These are phyloP conservation scores for Magnaporthiopsis rhizophila DNA, from an alignment of 2,329 filamentous ascomycete genomes.

Conservation along the genomic window DNA sequence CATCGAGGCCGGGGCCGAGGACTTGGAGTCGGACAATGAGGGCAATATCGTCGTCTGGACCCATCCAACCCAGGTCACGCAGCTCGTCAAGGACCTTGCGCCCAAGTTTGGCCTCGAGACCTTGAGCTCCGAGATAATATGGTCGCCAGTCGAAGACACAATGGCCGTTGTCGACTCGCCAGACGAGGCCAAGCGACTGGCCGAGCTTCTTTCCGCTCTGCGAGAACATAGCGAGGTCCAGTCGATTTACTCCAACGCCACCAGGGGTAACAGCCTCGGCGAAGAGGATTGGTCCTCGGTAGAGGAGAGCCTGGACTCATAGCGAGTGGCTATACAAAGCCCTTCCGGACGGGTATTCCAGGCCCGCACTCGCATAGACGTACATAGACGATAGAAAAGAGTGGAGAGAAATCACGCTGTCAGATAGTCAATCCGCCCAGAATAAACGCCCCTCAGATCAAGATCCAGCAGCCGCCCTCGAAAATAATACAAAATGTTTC, in stretches of 20 bases:
- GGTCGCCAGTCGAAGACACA: constrained; percentile 75
- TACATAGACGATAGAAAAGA: not conserved
- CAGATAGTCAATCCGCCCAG: not conserved
- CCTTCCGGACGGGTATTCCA: no score
- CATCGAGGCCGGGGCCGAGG: constrained; percentile 75
- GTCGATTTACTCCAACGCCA: constrained; percentile 67
- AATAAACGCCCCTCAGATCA: not conserved
- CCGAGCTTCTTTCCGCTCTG: constrained; percentile 49
- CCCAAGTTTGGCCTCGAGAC: constrained; percentile 58
- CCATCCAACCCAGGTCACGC: constrained; percentile 55
- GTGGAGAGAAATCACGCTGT: not conserved
- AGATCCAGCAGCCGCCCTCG: not conserved
- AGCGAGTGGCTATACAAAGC: constrained; percentile 11
- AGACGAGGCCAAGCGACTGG: constrained; percentile 47
- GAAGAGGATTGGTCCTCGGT: constrained; percentile 48
- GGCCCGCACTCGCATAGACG: not conserved
- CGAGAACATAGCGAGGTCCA: constrained; percentile 67
- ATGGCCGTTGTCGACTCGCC: constrained; percentile 54
- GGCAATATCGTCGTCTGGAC: constrained; percentile 65
- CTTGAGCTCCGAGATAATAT: constrained; percentile 72
- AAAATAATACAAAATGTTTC: not conserved
- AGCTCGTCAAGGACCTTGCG: constrained; percentile 56
- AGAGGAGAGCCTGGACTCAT: constrained; percentile 41
- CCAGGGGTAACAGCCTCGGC: constrained; percentile 35
- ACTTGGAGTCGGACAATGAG: constrained; percentile 57